A percentile compares a stretch with the other conserved stretches of the same genome.
phyloP scores from a whole-genome alignment of 257 asterid genomes.

The Cordia subcordata region DNA sequence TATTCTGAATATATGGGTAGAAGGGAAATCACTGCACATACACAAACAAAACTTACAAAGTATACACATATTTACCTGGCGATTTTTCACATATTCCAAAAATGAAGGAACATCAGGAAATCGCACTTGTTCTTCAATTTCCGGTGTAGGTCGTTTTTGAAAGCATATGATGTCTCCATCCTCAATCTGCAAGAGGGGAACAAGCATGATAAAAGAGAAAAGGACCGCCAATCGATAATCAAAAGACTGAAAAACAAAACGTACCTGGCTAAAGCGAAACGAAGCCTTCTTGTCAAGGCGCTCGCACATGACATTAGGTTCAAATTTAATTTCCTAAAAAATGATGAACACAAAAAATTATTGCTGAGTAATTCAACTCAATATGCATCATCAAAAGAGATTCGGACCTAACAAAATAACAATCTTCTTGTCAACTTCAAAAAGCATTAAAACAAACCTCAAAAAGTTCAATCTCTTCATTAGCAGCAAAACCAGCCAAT shows the following conservation, averaged over 20 bases:
- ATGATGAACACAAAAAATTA: background rate
- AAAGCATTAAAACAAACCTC: slow-evolving; percentile 35
- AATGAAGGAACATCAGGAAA: slow-evolving; percentile 44
- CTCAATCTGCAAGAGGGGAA: slow-evolving; percentile 35
- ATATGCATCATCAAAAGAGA: background rate
- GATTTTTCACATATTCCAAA: slow-evolving; percentile 45
- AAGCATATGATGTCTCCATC: slow-evolving; percentile 55
- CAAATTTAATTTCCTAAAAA: slow-evolving; percentile 47
- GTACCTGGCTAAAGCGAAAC: slow-evolving; percentile 40
- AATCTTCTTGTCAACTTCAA: background rate
- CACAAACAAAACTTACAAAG: background rate
- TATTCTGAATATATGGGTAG: too few relatives aligned
- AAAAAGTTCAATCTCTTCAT: slow-evolving; percentile 69
- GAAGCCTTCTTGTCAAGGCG: slow-evolving; percentile 34
- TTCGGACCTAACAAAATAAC: background rate
- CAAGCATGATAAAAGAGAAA: background rate
- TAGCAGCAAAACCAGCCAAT: slow-evolving; percentile 73
- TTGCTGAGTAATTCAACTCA: background rate
- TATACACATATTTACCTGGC: slow-evolving; percentile 27
- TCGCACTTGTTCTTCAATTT: slow-evolving; percentile 27
- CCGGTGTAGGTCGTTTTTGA: slow-evolving; percentile 35
- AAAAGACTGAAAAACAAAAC: background rate
- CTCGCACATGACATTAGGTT: slow-evolving; percentile 43
- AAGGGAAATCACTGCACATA: background rate
- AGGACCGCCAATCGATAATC: background rate